Base-by-base conservation (phyloP, 2,329 filamentous ascomycete genomes). In the Pyricularia grisea region DNA sequence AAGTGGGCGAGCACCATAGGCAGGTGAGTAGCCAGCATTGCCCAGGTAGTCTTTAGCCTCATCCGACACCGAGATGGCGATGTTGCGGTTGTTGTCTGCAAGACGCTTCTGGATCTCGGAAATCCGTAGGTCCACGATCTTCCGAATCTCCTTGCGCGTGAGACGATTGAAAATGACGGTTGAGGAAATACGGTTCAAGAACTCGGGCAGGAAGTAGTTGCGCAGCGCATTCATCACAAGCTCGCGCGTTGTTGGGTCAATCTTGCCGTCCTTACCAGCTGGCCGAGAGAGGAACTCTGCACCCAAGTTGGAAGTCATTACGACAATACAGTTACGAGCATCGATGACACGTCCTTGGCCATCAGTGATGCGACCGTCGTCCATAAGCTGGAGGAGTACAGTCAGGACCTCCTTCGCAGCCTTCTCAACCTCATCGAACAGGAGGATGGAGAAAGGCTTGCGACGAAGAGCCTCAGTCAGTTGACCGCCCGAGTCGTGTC, bases 341-440 rank as follows among this genome's bases (percentile, higher is more conserved):
- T 99, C 95, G 69, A 99, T 89, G 67, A 97, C 85, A 78, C 95
- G 89, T 77, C 95, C 95, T 87, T 98, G 96, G 66, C 95, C 95
- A 77, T 99, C 95, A 17, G 95, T 99, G 79, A 99, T 98, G 75
- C 95, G 93, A 33, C 95, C 95, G 76, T 99, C 95, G 76, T 99
- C 95, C 93, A 99, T 98, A 76, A 99, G 92, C 80, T 99, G 95
- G n/a, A 99, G 88, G 55, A 99, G 88, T 20, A 99, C 95, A 0
- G 95, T 99, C 63, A 99, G 84, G 1, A 99, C 88, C 81, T 99
- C 95, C 83, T 99, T 99, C 71, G 95, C 95, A 1, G 95, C 94
- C 84, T 99, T 99, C 81, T 99, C 95, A 20, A 98, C 93, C 80
- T 99, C 95, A 74, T 99, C 95, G 74, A 99, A 99, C 10, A 99